phyloP scores from a whole-genome alignment of 2,329 filamentous ascomycete genomes.

The Fusarium bulbicola region DNA sequence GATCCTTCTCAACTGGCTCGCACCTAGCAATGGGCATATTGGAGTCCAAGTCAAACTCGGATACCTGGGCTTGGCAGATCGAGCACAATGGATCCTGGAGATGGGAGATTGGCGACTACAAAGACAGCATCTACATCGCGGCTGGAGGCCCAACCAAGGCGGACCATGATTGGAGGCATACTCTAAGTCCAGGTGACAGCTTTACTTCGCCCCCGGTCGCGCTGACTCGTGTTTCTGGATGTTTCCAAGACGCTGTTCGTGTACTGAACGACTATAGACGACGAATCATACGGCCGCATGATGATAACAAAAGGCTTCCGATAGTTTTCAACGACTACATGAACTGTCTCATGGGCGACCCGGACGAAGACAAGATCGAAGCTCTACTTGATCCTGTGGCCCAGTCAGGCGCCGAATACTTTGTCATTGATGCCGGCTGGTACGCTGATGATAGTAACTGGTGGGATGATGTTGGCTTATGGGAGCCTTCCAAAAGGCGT shows the following conservation, averaged over 20 bases:
- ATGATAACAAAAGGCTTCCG: conserved; percentile 42
- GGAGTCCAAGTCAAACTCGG: conserved; percentile 33
- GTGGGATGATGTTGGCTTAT: conserved; percentile 50
- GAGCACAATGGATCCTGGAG: conserved; percentile 49
- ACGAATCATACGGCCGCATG: conserved; percentile 41
- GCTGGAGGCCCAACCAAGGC: conserved; percentile 39
- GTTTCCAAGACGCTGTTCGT: conserved; percentile 39
- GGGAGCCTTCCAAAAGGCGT: conserved; percentile 45
- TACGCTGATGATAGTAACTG: conserved; percentile 49
- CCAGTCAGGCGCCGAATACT: conserved; percentile 47
- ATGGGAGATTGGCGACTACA: conserved; percentile 49
- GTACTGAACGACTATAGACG: conserved; percentile 45
- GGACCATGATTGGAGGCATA: conserved; percentile 44
- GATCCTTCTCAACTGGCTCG: conserved; percentile 43
- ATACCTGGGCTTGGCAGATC: conserved; percentile 48
- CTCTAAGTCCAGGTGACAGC: conserved; percentile 33
- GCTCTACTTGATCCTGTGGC: conserved; percentile 43
- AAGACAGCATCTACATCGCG: conserved; percentile 46
- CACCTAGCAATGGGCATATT: conserved; percentile 44
- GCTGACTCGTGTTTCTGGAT: conserved; percentile 35
- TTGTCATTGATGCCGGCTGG: conserved; percentile 51
- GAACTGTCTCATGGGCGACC: conserved; percentile 52
- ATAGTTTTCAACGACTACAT: conserved; percentile 53
- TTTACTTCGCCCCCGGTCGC: conserved; percentile 41
- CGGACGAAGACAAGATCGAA: conserved; percentile 46